Evolutionary conservation across 495 filamentous ascomycete species (phyloP).

Genomic region (Podospora appendiculata): DNA sequence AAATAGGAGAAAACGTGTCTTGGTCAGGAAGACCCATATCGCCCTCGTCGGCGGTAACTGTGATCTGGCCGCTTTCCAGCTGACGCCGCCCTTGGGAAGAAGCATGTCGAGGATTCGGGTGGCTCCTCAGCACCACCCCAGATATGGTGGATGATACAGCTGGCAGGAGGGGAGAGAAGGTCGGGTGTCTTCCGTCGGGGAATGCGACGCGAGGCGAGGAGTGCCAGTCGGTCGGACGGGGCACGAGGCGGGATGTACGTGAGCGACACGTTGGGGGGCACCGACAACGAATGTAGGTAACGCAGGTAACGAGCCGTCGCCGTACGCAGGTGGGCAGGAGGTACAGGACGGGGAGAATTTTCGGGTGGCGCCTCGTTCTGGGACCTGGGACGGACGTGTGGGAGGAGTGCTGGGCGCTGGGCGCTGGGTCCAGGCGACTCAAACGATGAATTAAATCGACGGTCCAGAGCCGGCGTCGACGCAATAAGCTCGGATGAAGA

Average conservation of each 20-base stretch:
- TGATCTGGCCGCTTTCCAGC: constrained; percentile 83
- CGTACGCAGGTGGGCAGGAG: background rate
- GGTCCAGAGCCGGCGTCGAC: background rate
- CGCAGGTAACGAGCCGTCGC: background rate
- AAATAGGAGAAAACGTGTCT: constrained; percentile 71
- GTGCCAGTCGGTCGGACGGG: background rate
- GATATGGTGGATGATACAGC: constrained; percentile 3
- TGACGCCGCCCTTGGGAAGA: constrained; percentile 81
- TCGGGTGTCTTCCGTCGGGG: constrained; percentile 2
- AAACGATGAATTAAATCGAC: background rate
- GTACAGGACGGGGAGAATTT: background rate
- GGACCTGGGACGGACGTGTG: background rate
- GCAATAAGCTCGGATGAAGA: background rate
- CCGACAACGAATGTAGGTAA: too few relatives aligned
- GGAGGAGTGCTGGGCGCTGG: too few relatives aligned
- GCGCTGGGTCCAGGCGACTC: too few relatives aligned
- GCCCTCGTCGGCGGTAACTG: constrained; percentile 76
- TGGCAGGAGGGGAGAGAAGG: constrained; percentile 1
- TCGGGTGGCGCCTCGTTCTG: background rate
- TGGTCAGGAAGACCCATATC: constrained; percentile 66
- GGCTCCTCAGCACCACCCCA: constrained; percentile 30
- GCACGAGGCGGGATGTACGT: background rate
- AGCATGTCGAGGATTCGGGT: constrained; percentile 39
- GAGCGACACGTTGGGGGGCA: too few relatives aligned
- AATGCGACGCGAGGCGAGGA: constrained; percentile 2